Conservation (phyloP, 176 grass and related monocot genomes). For the Zoysia japonica region DNA sequence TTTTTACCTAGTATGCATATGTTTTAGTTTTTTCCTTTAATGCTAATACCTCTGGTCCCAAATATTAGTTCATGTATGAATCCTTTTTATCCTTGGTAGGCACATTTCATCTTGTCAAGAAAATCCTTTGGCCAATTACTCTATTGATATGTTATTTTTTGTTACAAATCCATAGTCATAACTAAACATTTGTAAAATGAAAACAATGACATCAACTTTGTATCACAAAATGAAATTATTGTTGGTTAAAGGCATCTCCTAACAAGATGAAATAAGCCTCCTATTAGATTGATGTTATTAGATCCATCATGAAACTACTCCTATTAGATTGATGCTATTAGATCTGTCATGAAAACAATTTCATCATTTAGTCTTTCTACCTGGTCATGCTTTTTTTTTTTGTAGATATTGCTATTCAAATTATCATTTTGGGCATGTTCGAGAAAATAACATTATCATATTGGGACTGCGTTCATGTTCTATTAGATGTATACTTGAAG, state of each 20-base stretch:
- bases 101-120: not conserved
- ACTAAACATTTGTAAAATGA: not conserved
- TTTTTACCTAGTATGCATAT: conserved; percentile 1
- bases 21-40: not conserved
- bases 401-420: not conserved
- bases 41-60: not conserved
- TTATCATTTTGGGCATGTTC: not conserved
- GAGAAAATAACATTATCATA: not conserved
- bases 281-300: too few species aligned
- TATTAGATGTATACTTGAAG: not conserved
- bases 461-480: not conserved
- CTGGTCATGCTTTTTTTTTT: not conserved
- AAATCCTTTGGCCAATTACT: not conserved
- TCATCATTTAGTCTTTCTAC: not conserved
- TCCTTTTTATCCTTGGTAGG: not conserved
- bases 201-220: not conserved
- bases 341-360: not conserved
- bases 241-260: not conserved
- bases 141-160: not conserved
- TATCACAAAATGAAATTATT: not conserved
- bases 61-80: not conserved
- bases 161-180: not conserved
- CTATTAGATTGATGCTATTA: not conserved
- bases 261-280: not conserved
- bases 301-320: too few species aligned